Conservation (phyloP, 768 basidiomycete genomes). For the Mycena floridula region DNA sequence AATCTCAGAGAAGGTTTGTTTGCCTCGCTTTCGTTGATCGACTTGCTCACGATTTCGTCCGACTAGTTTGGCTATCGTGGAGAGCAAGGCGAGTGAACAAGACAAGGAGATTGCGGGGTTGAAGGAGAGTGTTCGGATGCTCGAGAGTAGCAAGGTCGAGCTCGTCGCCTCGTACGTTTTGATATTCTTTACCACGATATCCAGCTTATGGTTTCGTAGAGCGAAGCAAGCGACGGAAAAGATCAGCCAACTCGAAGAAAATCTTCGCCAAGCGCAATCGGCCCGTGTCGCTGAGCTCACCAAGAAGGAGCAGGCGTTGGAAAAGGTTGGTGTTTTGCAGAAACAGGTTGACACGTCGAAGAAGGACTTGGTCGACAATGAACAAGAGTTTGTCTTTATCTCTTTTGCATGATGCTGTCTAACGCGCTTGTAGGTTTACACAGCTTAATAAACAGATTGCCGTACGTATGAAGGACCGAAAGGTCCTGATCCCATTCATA, state of each 20-base stretch:
- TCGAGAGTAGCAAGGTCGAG: neutral
- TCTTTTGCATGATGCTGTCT: too few species aligned
- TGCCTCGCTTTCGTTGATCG: too few species aligned
- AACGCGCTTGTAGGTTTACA: conserved; percentile 1
- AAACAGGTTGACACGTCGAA: conserved; percentile 13
- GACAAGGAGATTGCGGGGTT: neutral
- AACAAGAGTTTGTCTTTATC: conserved; percentile 17
- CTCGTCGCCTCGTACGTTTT: neutral
- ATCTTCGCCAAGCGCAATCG: too few species aligned
- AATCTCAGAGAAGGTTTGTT: neutral
- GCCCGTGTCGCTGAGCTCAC: too few species aligned
- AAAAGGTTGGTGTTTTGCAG: conserved; percentile 5
- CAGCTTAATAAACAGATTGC: neutral
- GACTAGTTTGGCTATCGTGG: too few species aligned
- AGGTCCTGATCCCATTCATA: conserved; percentile 15
- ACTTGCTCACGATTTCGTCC: too few species aligned
- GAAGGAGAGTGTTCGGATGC: neutral
- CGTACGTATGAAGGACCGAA: conserved; percentile 12
- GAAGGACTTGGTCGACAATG: conserved; percentile 13
- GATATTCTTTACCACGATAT: neutral
- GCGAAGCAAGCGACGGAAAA: neutral
- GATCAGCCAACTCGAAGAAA: neutral
- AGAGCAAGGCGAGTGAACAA: neutral
- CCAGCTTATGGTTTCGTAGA: neutral
- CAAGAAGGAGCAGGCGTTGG: neutral